phyloP scores from a whole-genome alignment of 164 flowering plant genomes.

The Paratinospora sagittata region DNA sequence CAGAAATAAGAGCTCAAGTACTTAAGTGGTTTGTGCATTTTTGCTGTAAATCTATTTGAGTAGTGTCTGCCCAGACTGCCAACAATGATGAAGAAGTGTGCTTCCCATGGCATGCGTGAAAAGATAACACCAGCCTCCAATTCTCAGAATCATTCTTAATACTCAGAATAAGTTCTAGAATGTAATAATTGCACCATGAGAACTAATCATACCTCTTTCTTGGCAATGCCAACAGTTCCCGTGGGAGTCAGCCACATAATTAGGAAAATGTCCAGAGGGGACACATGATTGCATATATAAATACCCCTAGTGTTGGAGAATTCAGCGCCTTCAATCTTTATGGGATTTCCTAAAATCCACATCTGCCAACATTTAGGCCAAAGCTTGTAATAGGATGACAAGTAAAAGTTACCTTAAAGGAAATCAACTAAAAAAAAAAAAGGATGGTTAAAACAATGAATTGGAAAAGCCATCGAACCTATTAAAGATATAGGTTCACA shows the following conservation, averaged over 20 bases:
- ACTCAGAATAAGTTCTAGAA: not conserved
- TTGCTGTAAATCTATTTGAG: no score
- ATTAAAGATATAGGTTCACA: no score
- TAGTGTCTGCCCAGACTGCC: no score
- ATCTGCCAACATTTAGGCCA: slow-evolving; percentile 33
- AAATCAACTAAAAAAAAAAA: not conserved
- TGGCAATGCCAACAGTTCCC: slow-evolving; percentile 53
- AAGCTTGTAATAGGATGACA: not conserved
- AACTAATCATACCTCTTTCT: slow-evolving; percentile 40
- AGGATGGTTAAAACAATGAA: not conserved
- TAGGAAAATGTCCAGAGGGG: slow-evolving; percentile 55
- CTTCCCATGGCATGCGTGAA: not conserved
- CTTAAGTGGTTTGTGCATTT: no score
- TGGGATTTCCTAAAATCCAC: slow-evolving; percentile 56
- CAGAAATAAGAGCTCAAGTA: no score
- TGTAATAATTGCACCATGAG: not conserved
- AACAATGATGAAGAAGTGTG: no score
- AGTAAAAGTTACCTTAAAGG: not conserved
- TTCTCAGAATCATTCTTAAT: not conserved
- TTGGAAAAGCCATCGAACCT: no score
- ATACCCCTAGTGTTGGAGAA: slow-evolving; percentile 37
- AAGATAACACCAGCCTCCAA: not conserved
- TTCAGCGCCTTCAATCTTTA: slow-evolving; percentile 50
- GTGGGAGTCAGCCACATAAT: slow-evolving; percentile 54
- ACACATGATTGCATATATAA: slow-evolving; percentile 54